phyloP scores from a whole-genome alignment of 768 basidiomycete genomes.

The Trichaptum fuscoviolaceum region DNA sequence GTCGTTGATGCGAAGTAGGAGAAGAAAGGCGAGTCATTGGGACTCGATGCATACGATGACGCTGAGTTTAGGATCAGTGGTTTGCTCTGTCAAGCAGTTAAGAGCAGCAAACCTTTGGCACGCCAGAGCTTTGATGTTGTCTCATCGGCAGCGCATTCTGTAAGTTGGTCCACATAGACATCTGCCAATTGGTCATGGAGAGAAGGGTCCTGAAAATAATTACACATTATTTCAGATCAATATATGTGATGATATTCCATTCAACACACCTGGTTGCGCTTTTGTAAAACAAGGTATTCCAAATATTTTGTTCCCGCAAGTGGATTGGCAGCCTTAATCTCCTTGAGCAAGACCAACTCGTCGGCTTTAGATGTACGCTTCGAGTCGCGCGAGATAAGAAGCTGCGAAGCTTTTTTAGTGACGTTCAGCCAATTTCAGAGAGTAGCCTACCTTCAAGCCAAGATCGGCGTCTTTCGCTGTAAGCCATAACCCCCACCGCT shows the following conservation, averaged over 20 bases:
- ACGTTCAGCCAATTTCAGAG: not conserved
- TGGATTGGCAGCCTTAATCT: constrained; percentile 52
- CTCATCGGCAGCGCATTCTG: constrained; percentile 45
- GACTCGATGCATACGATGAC: constrained; percentile 46
- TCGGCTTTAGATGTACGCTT: constrained; percentile 59
- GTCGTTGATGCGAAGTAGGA: constrained; percentile 81
- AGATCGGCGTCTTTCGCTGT: constrained; percentile 60
- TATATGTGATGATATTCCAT: not conserved
- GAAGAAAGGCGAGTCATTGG: constrained; percentile 41
- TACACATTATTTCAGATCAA: constrained; percentile 1
- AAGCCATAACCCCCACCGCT: constrained; percentile 81
- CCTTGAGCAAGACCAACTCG: constrained; percentile 50
- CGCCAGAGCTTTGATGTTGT: constrained; percentile 57
- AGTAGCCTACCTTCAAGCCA: constrained; percentile 56
- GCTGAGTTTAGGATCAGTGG: constrained; percentile 27
- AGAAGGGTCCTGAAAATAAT: constrained; percentile 41
- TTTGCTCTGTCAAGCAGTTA: not conserved
- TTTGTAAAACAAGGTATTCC: constrained; percentile 74
- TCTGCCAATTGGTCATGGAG: constrained; percentile 65
- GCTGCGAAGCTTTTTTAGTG: constrained; percentile 31
- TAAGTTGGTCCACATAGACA: constrained; percentile 50
- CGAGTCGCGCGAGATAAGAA: constrained; percentile 51
- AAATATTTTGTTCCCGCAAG: constrained; percentile 65
- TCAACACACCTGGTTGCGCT: constrained; percentile 49
- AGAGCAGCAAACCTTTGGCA: constrained; percentile 51